A percentile compares a stretch with the other conserved stretches of the same genome.
phyloP scores from a whole-genome alignment of 2,329 filamentous ascomycete species.

The Emericellopsis atlantica region DNA sequence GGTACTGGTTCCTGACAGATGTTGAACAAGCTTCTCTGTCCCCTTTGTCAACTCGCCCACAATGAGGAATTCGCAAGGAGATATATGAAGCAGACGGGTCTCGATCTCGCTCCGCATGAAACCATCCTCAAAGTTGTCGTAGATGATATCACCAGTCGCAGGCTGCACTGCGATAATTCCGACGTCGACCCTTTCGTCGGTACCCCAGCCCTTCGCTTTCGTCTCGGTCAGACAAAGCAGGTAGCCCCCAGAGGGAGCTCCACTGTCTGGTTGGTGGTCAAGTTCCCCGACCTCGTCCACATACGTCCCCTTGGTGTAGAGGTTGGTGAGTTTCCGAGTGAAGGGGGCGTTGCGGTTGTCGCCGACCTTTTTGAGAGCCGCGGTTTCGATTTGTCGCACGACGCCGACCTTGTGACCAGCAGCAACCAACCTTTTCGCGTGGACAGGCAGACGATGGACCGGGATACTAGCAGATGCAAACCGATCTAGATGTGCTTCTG shows the following conservation, averaged over 20 bases:
- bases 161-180: conserved; percentile 92
- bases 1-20: conserved; percentile 77
- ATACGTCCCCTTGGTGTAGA: conserved; percentile 97
- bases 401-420: conserved; percentile 95
- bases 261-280: conserved; percentile 32
- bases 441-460: conserved; percentile 79
- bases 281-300: conserved; percentile 85
- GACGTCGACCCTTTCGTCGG: conserved; percentile 86
- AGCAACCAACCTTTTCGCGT: conserved; percentile 82
- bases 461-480: conserved; percentile 96
- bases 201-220: conserved; percentile 64
- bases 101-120: conserved; percentile 97
- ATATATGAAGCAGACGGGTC: conserved; percentile 87
- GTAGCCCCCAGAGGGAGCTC: conserved; percentile 62
- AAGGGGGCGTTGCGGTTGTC: conserved; percentile 93
- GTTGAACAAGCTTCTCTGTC: conserved; percentile 82
- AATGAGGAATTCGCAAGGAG: conserved; percentile 88
- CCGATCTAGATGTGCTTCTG: conserved; percentile 80
- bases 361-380: conserved; percentile 86
- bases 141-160: conserved; percentile 88
- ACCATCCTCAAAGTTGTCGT: conserved; percentile 91
- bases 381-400: conserved; percentile 88
- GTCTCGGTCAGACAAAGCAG: conserved; percentile 86
- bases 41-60: conserved; percentile 83
- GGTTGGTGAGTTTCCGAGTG: conserved; percentile 80